These are phyloP conservation scores for Azolla pinnata DNA, from an alignment of 75 land plant genomes.

Conservation along the genomic window DNA sequence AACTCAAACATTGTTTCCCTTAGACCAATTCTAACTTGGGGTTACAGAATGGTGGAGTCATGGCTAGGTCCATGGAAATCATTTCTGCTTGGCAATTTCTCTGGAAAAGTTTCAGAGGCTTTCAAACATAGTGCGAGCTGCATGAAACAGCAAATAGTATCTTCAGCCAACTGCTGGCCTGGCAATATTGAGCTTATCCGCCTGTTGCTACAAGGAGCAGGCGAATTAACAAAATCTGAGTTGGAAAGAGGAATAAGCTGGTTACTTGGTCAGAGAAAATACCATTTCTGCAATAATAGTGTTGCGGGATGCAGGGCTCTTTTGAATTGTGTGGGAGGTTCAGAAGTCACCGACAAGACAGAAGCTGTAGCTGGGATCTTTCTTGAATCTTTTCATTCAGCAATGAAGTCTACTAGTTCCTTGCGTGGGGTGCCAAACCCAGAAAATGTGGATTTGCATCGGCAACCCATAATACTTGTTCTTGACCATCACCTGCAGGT, in stretches of 20 bases:
- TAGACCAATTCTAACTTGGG: not conserved
- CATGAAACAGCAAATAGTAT: not conserved
- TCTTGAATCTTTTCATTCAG: slow-evolving; percentile 1
- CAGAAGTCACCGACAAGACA: not conserved
- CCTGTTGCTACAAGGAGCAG: slow-evolving; percentile 35
- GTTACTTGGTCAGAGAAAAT: slow-evolving; percentile 18
- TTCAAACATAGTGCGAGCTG: slow-evolving; percentile 5
- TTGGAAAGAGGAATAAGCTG: slow-evolving; percentile 18
- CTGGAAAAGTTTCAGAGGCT: slow-evolving; percentile 2
- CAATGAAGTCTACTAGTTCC: too few relatives aligned
- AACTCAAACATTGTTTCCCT: not conserved
- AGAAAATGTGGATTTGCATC: slow-evolving; percentile 1
- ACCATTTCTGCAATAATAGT: too few relatives aligned
- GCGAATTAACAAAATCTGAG: slow-evolving; percentile 18
- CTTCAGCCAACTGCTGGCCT: slow-evolving; percentile 9
- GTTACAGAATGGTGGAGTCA: slow-evolving; percentile 55
- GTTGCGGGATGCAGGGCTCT: too few relatives aligned
- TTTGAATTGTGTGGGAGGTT: too few relatives aligned
- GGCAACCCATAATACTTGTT: slow-evolving; percentile 57
- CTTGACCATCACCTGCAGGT: slow-evolving; percentile 74
- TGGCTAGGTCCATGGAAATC: slow-evolving; percentile 88
- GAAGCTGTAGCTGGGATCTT: not conserved
- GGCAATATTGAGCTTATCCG: slow-evolving; percentile 37
- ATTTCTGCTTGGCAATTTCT: slow-evolving; percentile 51
- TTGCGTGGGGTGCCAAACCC: slow-evolving; percentile 6